Conservation (phyloP, 2,329 filamentous ascomycete genomes). For the Sarocladium brachiariae region DNA sequence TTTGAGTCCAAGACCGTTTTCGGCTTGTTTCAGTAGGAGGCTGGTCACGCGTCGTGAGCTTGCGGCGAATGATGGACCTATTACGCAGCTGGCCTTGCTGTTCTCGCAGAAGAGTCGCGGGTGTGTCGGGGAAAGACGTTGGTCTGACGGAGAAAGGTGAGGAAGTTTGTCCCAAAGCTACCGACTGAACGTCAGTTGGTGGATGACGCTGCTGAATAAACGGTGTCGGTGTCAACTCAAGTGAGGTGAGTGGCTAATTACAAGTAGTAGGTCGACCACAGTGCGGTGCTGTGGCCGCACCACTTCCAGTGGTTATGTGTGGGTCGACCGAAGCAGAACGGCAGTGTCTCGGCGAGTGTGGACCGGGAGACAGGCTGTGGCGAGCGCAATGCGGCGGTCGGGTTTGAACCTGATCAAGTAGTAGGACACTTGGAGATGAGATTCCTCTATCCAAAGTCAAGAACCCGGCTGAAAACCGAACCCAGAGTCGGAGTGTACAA, state of each 20-base stretch:
- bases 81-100: neutral
- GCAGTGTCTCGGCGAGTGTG: neutral
- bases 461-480: too few species aligned
- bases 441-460: too few species aligned
- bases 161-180: neutral
- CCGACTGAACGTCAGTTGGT: neutral
- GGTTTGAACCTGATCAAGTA: too few species aligned
- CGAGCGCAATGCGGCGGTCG: neutral
- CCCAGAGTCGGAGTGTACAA: too few species aligned
- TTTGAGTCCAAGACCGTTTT: slow-evolving; percentile 4
- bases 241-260: too few species aligned
- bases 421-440: too few species aligned
- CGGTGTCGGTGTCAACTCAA: neutral
- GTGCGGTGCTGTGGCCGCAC: neutral
- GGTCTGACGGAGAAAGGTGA: neutral
- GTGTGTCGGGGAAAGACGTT: neutral
- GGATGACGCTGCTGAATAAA: neutral
- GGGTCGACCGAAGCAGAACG: too few species aligned
- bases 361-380: neutral
- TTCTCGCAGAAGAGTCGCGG: neutral
- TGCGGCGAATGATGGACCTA: neutral
- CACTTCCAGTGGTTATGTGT: too few species aligned
- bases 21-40: neutral
- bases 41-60: neutral
- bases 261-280: neutral